phyloP scores from a whole-genome alignment of 352 stramenopile genomes.

The Globisporangium emineosum region DNA sequence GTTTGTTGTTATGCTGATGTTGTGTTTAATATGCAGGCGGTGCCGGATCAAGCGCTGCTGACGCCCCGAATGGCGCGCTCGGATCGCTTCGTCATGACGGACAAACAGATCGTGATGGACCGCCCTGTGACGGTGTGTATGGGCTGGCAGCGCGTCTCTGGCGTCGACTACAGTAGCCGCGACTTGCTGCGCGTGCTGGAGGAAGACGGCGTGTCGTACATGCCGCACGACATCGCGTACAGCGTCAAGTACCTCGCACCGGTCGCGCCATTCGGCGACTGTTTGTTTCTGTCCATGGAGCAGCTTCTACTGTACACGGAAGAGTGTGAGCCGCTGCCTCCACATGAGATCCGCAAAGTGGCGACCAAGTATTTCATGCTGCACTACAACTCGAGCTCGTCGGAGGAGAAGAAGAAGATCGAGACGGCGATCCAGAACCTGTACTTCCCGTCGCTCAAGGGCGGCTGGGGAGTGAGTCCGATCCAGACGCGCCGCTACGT shows the following conservation, averaged over 20 bases:
- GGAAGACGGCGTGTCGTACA: conserved; percentile 83
- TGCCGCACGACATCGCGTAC: conserved; percentile 84
- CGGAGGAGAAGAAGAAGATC: conserved; percentile 70
- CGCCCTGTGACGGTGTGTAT: conserved; percentile 81
- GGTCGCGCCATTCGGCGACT: conserved; percentile 80
- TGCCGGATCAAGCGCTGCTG: conserved; percentile 55
- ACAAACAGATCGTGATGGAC: conserved; percentile 61
- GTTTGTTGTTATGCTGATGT: conserved; percentile 1
- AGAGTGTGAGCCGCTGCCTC: conserved; percentile 70
- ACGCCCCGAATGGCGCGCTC: conserved; percentile 51
- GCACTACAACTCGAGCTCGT: conserved; percentile 58
- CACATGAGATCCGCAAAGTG: conserved; percentile 66
- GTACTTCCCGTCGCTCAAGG: conserved; percentile 79
- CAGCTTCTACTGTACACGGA: conserved; percentile 84
- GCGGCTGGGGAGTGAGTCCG: conserved; percentile 80
- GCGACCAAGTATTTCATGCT: conserved; percentile 76
- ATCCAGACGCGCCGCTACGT: conserved; percentile 82
- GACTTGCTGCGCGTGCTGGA: conserved; percentile 76
- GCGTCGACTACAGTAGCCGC: conserved; percentile 68
- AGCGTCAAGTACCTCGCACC: conserved; percentile 87
- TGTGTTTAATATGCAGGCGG: conserved; percentile 27
- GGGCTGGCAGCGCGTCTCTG: conserved; percentile 79
- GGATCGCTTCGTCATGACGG: conserved; percentile 54
- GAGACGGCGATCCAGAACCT: conserved; percentile 83
- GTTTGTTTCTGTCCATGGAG: conserved; percentile 86